Conservation (phyloP, 352 stramenopile genomes). For the Pythium phragmitis region DNA sequence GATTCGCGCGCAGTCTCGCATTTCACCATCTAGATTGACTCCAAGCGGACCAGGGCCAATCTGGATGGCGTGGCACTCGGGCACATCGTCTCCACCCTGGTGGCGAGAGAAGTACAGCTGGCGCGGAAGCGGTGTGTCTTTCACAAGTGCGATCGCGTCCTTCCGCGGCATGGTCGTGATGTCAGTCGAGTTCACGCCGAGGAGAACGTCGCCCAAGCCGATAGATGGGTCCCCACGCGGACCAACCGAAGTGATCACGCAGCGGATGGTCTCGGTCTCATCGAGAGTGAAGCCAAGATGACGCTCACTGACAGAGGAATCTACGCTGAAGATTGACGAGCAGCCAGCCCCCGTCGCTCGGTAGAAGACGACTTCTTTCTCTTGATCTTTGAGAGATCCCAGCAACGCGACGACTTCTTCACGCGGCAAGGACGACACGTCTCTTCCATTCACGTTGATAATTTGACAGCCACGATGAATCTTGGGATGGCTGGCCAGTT, state of each 20-base stretch:
- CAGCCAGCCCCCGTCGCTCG: slow-evolving; percentile 30
- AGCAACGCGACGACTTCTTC: slow-evolving; percentile 43
- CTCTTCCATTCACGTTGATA: slow-evolving; percentile 48
- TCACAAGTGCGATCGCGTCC: slow-evolving; percentile 31
- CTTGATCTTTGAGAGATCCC: slow-evolving; percentile 35
- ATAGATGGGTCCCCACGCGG: slow-evolving; percentile 21
- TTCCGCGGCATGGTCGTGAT: slow-evolving; percentile 35
- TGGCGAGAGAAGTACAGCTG: slow-evolving; percentile 40
- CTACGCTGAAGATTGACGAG: slow-evolving; percentile 31
- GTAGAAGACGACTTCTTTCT: slow-evolving; percentile 64
- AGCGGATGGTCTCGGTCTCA: slow-evolving; percentile 38
- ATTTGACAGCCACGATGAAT: slow-evolving; percentile 59
- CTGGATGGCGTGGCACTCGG: slow-evolving; percentile 43
- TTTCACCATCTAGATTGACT: slow-evolving; percentile 43
- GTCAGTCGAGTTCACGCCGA: slow-evolving; percentile 46
- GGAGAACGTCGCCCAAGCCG: slow-evolving; percentile 38
- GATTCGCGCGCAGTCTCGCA: slow-evolving; percentile 35
- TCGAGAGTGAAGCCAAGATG: slow-evolving; percentile 34
- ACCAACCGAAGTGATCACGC: slow-evolving; percentile 33
- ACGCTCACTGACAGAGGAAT: slow-evolving; percentile 23
- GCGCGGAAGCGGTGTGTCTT: slow-evolving; percentile 31
- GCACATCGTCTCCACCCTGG: slow-evolving; percentile 10
- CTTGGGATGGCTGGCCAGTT: slow-evolving; percentile 32
- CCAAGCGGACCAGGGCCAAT: slow-evolving; percentile 47
- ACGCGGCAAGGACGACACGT: slow-evolving; percentile 39